Evolutionary conservation across 768 basidiomycete genomes (phyloP).

Genomic region (Kwoniella sp.): DNA sequence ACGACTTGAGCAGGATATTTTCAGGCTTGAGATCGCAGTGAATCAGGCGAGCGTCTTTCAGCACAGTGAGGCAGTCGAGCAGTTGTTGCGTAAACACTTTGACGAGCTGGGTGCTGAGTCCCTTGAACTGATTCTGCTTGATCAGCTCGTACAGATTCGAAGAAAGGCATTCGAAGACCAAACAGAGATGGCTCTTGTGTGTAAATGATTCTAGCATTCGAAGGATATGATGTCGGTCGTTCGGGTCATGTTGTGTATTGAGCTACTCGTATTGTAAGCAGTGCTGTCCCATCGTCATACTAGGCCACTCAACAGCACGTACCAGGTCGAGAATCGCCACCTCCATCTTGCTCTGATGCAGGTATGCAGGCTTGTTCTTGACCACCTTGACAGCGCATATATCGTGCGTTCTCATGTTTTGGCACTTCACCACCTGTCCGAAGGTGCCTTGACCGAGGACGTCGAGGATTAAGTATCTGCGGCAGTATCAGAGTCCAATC

Average conservation of each 20-base stretch:
- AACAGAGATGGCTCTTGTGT: conserved; percentile 90
- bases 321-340: conserved; percentile 95
- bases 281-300: background rate
- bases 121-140: conserved; percentile 99
- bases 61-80: conserved; percentile 80
- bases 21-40: conserved; percentile 99
- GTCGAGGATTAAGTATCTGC: conserved; percentile 91
- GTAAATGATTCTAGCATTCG: conserved; percentile 94
- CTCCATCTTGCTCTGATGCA: conserved; percentile 99
- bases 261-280: conserved; percentile 65
- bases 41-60: conserved; percentile 92
- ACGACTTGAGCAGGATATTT: conserved; percentile 96
- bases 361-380: conserved; percentile 99
- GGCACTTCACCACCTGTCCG: conserved; percentile 98
- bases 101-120: conserved; percentile 90
- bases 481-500: conserved; percentile 10
- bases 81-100: conserved; percentile 97
- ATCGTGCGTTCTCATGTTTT: conserved; percentile 98
- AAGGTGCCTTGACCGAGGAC: conserved; percentile 98
- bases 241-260: conserved; percentile 87
- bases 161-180: conserved; percentile 93
- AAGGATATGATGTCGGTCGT: conserved; percentile 93
- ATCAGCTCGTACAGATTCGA: conserved; percentile 98
- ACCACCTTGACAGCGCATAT: conserved; percentile 99
- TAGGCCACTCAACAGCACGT: conserved; percentile 45